Conservation (phyloP, 495 filamentous ascomycete genomes). For the Penicillium herquei region DNA sequence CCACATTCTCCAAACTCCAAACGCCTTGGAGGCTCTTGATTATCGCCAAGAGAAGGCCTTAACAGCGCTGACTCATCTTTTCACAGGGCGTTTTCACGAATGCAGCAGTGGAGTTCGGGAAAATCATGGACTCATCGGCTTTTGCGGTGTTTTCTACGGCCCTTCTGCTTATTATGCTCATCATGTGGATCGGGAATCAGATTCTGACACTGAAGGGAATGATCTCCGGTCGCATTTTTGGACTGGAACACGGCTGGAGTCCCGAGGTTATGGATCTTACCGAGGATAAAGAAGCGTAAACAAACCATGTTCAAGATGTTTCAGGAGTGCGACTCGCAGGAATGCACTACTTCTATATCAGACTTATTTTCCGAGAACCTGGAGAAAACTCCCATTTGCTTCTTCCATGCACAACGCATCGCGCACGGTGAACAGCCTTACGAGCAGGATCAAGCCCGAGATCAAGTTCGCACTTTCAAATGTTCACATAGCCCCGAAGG, state of each 20-base stretch:
- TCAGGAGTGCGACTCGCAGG: neutral
- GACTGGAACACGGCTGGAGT: conserved; percentile 24
- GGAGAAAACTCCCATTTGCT: too few species aligned
- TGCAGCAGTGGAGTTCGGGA: conserved; percentile 27
- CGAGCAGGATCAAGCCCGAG: too few species aligned
- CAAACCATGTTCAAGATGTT: too few species aligned
- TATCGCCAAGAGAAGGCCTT: too few species aligned
- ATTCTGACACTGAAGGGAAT: conserved; percentile 27
- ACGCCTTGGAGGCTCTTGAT: too few species aligned
- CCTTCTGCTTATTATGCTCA: conserved; percentile 22
- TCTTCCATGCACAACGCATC: too few species aligned
- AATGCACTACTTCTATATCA: too few species aligned
- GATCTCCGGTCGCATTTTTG: conserved; percentile 23
- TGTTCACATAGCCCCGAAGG: too few species aligned
- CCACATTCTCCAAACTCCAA: neutral
- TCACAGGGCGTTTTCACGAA: conserved; percentile 33
- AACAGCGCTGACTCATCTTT: neutral
- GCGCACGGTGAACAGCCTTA: too few species aligned
- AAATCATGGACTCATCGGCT: conserved; percentile 28
- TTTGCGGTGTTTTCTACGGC: conserved; percentile 30
- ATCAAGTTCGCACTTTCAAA: too few species aligned
- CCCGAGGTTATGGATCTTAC: neutral
- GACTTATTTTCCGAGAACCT: too few species aligned
- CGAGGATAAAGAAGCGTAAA: conserved; percentile 6
- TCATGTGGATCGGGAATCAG: conserved; percentile 20